Evolutionary conservation across 805 yeast species (phyloP).

Genomic region (Metschnikowia lochheadii): DNA sequence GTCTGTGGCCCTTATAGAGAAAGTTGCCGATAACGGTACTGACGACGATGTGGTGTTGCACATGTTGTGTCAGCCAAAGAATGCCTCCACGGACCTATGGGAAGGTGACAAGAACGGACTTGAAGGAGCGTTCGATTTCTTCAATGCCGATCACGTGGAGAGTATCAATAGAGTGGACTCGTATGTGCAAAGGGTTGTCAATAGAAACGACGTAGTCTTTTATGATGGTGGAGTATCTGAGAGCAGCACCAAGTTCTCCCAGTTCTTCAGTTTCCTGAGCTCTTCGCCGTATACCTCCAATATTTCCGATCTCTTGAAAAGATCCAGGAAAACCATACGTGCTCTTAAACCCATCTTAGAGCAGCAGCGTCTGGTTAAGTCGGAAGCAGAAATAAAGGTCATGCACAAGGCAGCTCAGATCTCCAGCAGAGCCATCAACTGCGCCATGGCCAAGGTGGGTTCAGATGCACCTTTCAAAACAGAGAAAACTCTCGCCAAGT

Average conservation of each 20-base stretch:
- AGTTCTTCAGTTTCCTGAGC: slow-evolving; percentile 18
- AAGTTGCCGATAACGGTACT: slow-evolving; percentile 44
- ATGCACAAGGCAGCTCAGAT: slow-evolving; percentile 82
- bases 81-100: slow-evolving; percentile 81
- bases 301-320: slow-evolving; percentile 20
- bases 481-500: slow-evolving; percentile 78
- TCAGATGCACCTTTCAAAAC: slow-evolving; percentile 46
- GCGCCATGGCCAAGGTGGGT: slow-evolving; percentile 63
- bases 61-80: slow-evolving; percentile 82
- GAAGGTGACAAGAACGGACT: slow-evolving; percentile 91
- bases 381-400: slow-evolving; percentile 67
- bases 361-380: slow-evolving; percentile 63
- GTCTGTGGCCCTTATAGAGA: slow-evolving; percentile 64
- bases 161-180: slow-evolving; percentile 42
- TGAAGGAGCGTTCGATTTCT: slow-evolving; percentile 73
- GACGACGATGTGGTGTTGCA: slow-evolving; percentile 56
- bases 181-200: slow-evolving; percentile 46
- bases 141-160: slow-evolving; percentile 79
- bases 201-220: slow-evolving; percentile 48
- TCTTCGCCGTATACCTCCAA: slow-evolving; percentile 10
- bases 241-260: slow-evolving; percentile 11
- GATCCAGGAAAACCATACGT: slow-evolving; percentile 34
- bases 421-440: slow-evolving; percentile 78
- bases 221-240: slow-evolving; percentile 39
- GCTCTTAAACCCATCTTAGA: slow-evolving; percentile 44